Evolutionary conservation across 805 yeast species (phyloP).

Genomic region (Candida pini): DNA sequence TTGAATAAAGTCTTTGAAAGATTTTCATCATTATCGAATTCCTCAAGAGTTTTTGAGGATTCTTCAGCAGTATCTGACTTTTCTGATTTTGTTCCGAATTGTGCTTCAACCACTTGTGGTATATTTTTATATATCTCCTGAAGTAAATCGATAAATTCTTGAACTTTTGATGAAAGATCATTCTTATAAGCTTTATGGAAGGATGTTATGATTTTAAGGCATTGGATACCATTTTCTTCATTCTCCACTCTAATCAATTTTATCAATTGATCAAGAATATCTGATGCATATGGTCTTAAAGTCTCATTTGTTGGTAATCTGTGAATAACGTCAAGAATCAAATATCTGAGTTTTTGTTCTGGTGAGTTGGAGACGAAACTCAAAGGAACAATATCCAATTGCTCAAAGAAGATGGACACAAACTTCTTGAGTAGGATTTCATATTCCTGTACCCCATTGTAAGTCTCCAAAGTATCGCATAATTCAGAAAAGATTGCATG

Average conservation of each 20-base stretch:
- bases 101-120: conserved; percentile 65
- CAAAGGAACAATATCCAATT: conserved; percentile 65
- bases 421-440: conserved; percentile 65
- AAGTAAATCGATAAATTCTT: conserved; percentile 71
- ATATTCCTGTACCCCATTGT: conserved; percentile 76
- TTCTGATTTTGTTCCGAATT: conserved; percentile 39
- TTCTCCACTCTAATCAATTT: conserved; percentile 67
- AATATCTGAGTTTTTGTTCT: conserved; percentile 74
- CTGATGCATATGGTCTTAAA: conserved; percentile 62
- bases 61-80: conserved; percentile 3
- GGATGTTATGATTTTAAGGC: conserved; percentile 81
- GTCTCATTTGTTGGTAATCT: conserved; percentile 79
- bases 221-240: conserved; percentile 91
- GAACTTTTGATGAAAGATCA: conserved; percentile 62
- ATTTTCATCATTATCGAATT: conserved; percentile 35
- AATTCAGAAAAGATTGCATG: conserved; percentile 74
- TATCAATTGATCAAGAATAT: conserved; percentile 55
- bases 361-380: conserved; percentile 59
- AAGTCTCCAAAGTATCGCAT: conserved; percentile 80
- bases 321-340: conserved; percentile 72
- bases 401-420: conserved; percentile 62
- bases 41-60: conserved; percentile 33
- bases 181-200: conserved; percentile 80
- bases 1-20: conserved; percentile 48
- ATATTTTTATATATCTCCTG: conserved; percentile 73